Percentiles rank a stretch among this genome's conserved stretches.
phyloP scores from a whole-genome alignment of 2,329 filamentous ascomycete genomes.

The Aspergillus sp. region DNA sequence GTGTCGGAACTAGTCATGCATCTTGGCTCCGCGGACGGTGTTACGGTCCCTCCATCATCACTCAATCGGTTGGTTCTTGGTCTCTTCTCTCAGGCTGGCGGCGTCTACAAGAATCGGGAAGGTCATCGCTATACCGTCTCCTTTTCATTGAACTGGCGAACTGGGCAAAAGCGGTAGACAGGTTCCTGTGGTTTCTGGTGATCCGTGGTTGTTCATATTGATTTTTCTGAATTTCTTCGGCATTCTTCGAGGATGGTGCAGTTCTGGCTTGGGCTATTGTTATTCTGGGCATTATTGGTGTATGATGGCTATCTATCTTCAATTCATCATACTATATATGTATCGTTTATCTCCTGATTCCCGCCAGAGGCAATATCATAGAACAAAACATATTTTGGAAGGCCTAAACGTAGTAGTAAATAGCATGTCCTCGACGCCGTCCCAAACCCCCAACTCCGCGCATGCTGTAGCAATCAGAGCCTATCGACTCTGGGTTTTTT shows the following conservation, averaged over 20 bases:
- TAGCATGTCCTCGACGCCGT: no score
- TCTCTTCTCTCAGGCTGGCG: background rate
- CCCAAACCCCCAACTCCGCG: no score
- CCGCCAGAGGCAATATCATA: background rate
- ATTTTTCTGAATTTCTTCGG: background rate
- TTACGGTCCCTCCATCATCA: background rate
- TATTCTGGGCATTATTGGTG: slow-evolving; percentile 1
- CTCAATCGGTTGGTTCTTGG: background rate
- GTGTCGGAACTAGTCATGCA: slow-evolving; percentile 1
- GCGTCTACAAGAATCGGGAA: slow-evolving; percentile 3
- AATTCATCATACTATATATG: background rate
- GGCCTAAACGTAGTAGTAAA: no score
- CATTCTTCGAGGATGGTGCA: background rate
- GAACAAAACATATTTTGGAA: no score
- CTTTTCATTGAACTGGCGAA: slow-evolving; percentile 8
- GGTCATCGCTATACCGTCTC: background rate
- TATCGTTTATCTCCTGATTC: background rate
- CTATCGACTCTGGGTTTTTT: background rate
- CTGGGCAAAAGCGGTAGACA: slow-evolving; percentile 12
- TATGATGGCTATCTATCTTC: slow-evolving; percentile 1
- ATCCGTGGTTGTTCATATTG: background rate
- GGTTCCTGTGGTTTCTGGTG: slow-evolving; percentile 2
- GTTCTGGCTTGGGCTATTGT: background rate
- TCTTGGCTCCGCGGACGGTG: background rate
- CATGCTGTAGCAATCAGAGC: no score